A percentile compares a stretch with the other conserved stretches of the same genome.
Conservation (phyloP, 805 yeast species). For the Candida dajiaensis region DNA sequence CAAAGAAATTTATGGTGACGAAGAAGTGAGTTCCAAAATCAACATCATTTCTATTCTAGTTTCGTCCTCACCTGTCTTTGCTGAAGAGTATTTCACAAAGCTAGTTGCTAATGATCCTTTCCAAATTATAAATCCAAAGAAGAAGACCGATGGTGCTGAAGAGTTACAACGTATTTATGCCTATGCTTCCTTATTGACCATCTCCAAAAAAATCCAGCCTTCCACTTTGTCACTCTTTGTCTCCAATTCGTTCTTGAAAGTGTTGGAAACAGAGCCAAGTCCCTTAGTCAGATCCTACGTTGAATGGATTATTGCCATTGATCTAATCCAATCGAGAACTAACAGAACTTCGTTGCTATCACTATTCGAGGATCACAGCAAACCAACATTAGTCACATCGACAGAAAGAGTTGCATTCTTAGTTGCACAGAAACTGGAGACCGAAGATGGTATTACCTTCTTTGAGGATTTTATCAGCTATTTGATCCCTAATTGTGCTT, state of each 20-base stretch:
- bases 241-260: slow-evolving; percentile 23
- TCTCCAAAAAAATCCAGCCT: slow-evolving; percentile 31
- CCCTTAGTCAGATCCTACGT: slow-evolving; percentile 70
- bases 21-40: slow-evolving; percentile 50
- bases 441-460: slow-evolving; percentile 19
- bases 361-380: slow-evolving; percentile 29
- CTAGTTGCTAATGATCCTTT: slow-evolving; percentile 28
- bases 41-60: slow-evolving; percentile 42
- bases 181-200: slow-evolving; percentile 45
- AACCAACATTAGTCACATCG: slow-evolving; percentile 45
- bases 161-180: slow-evolving; percentile 58
- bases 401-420: slow-evolving; percentile 60
- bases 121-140: slow-evolving; percentile 42
- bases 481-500: slow-evolving; percentile 67
- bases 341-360: slow-evolving; percentile 23
- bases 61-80: slow-evolving; percentile 22
- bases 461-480: slow-evolving; percentile 41
- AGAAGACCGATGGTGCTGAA: slow-evolving; percentile 62
- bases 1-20: slow-evolving; percentile 44
- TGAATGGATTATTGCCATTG: slow-evolving; percentile 69
- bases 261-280: slow-evolving; percentile 60
- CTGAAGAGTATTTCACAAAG: slow-evolving; percentile 17
- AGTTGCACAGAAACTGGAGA: slow-evolving; percentile 37
- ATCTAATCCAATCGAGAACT: slow-evolving; percentile 25
- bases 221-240: slow-evolving; percentile 23